Evolutionary conservation across 2,329 filamentous ascomycete genomes (phyloP), one percentile per base, ranked within the genome.

Genomic region (Epichloe aotearoae): DNA sequence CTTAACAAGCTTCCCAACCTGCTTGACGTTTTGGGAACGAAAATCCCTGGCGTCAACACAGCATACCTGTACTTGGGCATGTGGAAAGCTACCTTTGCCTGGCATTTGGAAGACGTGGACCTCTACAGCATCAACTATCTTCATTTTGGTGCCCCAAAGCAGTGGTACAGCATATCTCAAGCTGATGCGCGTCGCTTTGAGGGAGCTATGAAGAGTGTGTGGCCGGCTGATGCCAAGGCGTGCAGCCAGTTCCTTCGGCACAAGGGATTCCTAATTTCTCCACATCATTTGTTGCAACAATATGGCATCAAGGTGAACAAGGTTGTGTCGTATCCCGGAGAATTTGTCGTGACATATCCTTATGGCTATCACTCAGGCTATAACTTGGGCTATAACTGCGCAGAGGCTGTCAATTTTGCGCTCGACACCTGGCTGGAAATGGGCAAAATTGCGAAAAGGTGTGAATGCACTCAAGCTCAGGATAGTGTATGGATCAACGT

Each of bases 71-170:
- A 98, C 63, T 76, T 98, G 53, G 93, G 93, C 42, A 98, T 98
- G 93, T 98, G 93, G 93, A 97, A 97, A 68, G 91, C 93, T 12
- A 97, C 93, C 0, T 98, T 98, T 65, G 93, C 93, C 8, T 98
- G 93, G 93, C 93, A 98, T 76, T 72, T 98, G 49, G 93, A 98
- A 65, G 93, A 98, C 64, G 91, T 98, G 41, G 93, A 98, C 70
- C 79, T 98, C 4, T 98, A 98, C 80, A 97, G 90, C 66, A 98
- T 98, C 76, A 98, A 98, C 71, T 98, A 96, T 66, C 89, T 98
- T 53, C 93, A 98, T 63, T 98, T 98, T 65, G 93, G 93, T 50
- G 93, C 93, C 1, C 93, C 93, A 0, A 98, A 98, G 69, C 93
- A 98, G 66, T 98, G 93, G 93, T 98, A 98, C 70, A 96, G 90